Conservation (phyloP, 202 grass and related monocot genomes). For the Schoenoplectus tabernaemontani region DNA sequence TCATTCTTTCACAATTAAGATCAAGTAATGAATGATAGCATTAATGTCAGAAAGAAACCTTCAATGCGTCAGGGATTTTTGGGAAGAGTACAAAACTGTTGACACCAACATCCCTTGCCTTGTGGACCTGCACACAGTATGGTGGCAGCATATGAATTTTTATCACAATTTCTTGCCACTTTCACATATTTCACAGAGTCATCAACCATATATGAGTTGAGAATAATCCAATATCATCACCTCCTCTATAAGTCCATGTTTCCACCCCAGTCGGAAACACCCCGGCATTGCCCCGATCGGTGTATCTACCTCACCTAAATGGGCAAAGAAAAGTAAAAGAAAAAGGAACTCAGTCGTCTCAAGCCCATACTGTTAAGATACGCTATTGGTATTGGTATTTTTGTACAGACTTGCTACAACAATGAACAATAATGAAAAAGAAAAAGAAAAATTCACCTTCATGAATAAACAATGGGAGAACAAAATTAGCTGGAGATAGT, state of each 20-base stretch:
- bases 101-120: conserved; percentile 86
- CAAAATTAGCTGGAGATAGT: conserved; percentile 70
- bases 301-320: conserved; percentile 72
- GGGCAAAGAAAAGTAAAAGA: neutral
- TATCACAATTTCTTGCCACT: neutral
- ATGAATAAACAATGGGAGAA: conserved; percentile 89
- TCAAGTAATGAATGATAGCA: neutral
- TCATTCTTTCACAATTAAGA: conserved; percentile 17
- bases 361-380: neutral
- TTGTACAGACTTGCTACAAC: neutral
- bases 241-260: conserved; percentile 89
- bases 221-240: conserved; percentile 33
- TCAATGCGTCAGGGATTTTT: conserved; percentile 94
- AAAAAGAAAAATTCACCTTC: conserved; percentile 55
- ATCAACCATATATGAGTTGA: neutral
- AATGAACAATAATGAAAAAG: neutral
- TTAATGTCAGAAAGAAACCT: conserved; percentile 42
- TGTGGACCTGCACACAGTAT: conserved; percentile 70
- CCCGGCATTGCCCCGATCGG: conserved; percentile 97
- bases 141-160: neutral
- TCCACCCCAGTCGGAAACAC: conserved; percentile 94
- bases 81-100: conserved; percentile 95
- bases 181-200: neutral
- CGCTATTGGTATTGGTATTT: neutral
- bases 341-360: neutral